Base-by-base conservation (phyloP, 2,329 filamentous ascomycete genomes). In the Raffaelea arxii region DNA sequence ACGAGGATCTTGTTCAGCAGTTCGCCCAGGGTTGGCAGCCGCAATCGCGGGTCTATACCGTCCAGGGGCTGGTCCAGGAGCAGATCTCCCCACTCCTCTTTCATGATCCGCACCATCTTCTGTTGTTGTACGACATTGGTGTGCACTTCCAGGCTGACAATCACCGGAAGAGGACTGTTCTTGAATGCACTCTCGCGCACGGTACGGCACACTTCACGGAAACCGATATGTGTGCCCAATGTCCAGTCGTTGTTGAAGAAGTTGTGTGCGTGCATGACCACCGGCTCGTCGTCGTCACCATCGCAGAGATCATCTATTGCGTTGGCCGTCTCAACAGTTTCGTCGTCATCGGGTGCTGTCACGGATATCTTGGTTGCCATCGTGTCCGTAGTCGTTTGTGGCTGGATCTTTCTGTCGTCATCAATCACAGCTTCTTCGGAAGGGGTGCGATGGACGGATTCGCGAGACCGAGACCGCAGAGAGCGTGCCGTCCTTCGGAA, bases 21-120 rank as follows among this genome's bases (percentile, higher is more conserved):
- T 12, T 88, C 78, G 14, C 78, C 77, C 0, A 94, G 80, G 25
- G 78, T 75, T 0, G 86, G 84, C 23, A 91, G 75, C 5, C 69
- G 67, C 46, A 75, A 69, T 14, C 62, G 66, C 0, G 79, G 70
- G 59, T 78, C 61, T 54, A 69, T 67, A 55, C 70, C 65, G 6
- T 74, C 69, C 19, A 66, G 72, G 32, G 67, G 67, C 45, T 66
- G 56, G 21, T 87, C 81, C 11, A 96, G 71, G 6, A 97, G 71
- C 56, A 84, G 67, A 0, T 77, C 81, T 36, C 75, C 77, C 89
- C 90, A 98, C 53, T 86, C 84, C 54, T 95, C 80, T 53, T 81
- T 81, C 84, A 98, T 96, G 52, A 97, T 94, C 47, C 86, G 77
- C 11, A 95, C 90, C 86, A 97, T 96, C 43, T 85, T 75, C 53